Conservation (phyloP, 345 rosid genomes). For the Erysimum cheiranthoides region DNA sequence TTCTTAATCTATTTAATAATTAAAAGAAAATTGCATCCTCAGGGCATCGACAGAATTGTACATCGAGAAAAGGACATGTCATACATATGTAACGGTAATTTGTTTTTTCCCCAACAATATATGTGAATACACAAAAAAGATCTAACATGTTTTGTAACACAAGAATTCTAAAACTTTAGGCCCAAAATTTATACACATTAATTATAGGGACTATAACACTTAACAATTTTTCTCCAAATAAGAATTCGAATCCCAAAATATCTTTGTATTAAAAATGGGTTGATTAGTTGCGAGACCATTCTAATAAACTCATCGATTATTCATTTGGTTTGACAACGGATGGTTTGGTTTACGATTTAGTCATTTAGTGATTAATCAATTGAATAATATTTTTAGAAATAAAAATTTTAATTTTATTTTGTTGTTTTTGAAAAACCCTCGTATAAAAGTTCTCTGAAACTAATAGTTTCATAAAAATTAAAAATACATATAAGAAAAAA, state of each 20-base stretch:
- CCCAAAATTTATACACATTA: conserved; percentile 4
- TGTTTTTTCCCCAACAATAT: background rate
- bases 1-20: background rate
- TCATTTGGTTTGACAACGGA: background rate
- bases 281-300: too few species aligned
- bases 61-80: conserved; percentile 14
- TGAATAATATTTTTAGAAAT: too few species aligned
- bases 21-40: background rate
- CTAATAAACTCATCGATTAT: too few species aligned
- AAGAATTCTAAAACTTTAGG: background rate
- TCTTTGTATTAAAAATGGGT: background rate
- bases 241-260: background rate
- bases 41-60: background rate
- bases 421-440: too few species aligned
- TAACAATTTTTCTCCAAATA: background rate
- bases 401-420: too few species aligned
- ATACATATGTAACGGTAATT: background rate
- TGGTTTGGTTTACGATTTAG: background rate
- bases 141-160: conserved; percentile 20
- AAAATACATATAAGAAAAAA: too few species aligned
- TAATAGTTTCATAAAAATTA: background rate
- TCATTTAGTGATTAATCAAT: background rate
- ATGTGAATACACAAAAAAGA: background rate
- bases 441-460: too few species aligned
- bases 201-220: conserved; percentile 16